Base-by-base conservation (phyloP, 768 basidiomycete genomes). In the Symmetrospora coprosmae region DNA sequence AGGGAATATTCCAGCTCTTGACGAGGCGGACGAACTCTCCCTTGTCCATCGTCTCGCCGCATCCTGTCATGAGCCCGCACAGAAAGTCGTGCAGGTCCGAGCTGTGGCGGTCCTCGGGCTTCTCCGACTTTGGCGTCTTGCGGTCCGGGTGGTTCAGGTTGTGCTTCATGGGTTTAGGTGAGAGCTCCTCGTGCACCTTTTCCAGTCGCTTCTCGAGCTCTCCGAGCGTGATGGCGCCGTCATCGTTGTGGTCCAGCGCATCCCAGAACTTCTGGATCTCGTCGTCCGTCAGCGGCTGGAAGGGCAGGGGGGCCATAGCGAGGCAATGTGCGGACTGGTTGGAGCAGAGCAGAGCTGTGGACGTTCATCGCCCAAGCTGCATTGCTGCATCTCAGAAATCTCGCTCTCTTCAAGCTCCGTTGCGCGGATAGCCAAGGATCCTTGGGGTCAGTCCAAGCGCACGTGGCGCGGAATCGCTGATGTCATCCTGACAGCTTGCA, bases 231-330 rank as follows among this genome's bases (percentile, higher is more conserved):
- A 53, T 21, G 19, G 11, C 40, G 21, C 51, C 51, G 40, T 53
- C 51, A 6, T 40, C 40, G 37, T 53, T 31, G n/a, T 28, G 39
- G 27, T 53, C 51, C 11, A 53, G 39, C 9, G 37, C 51, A 25
- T 53, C 39, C 19, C 39, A 53, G 14, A 53, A 40, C 14, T 53
- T 25, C 14, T 53, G n/a, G 35, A 53, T 53, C 39, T 53, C 51
- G 7, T 37, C 25, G 8, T 53, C 50, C 4, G 28, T 28, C 13
- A 51, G 30, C 23, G 50, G n/a, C n/a, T n/a, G n/a, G n/a, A n/a
- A n/a, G n/a, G n/a, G n/a, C n/a, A n/a, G n/a, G n/a, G n/a, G n/a
- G n/a, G n/a, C n/a, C n/a, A n/a, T n/a, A n/a, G n/a, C n/a, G n/a
- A n/a, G n/a, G n/a, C n/a, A n/a, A n/a, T n/a, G n/a, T n/a, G n/a